Evolutionary conservation across 208 protist genomes (phyloP).

Genomic region (Leishmania guyanensis): DNA sequence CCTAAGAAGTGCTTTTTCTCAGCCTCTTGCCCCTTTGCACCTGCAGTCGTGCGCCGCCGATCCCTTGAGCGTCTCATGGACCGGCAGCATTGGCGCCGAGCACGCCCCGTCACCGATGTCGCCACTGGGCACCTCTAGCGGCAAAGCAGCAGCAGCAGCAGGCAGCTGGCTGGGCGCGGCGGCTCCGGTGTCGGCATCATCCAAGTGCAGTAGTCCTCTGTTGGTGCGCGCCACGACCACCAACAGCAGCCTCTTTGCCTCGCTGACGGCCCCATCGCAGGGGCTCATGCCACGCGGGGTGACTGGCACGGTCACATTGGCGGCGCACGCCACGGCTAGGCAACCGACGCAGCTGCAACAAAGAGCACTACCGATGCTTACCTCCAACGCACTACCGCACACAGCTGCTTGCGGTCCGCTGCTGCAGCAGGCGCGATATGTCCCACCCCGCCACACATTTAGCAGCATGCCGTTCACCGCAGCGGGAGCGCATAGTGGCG

Average conservation of each 20-base stretch:
- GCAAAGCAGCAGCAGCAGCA: neutral
- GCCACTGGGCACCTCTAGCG: neutral
- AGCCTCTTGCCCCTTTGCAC: neutral
- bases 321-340: neutral
- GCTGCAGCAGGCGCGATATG: neutral
- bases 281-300: conserved; percentile 19
- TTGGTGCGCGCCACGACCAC: conserved; percentile 21
- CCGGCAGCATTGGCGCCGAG: conserved; percentile 21
- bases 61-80: neutral
- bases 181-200: neutral
- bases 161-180: neutral
- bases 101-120: conserved; percentile 3
- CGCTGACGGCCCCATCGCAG: conserved; percentile 15
- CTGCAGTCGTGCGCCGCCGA: neutral
- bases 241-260: conserved; percentile 25
- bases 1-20: neutral
- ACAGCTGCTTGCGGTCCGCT: neutral
- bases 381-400: conserved; percentile 5
- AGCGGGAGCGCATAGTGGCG: neutral
- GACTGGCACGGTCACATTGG: neutral
- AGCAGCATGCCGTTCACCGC: neutral
- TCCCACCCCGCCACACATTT: neutral
- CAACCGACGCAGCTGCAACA: conserved; percentile 6
- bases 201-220: conserved; percentile 23
- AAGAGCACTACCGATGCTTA: conserved; percentile 1